phyloP scores from a whole-genome alignment of 139 green algal genomes.

The Asterochloris erici region DNA sequence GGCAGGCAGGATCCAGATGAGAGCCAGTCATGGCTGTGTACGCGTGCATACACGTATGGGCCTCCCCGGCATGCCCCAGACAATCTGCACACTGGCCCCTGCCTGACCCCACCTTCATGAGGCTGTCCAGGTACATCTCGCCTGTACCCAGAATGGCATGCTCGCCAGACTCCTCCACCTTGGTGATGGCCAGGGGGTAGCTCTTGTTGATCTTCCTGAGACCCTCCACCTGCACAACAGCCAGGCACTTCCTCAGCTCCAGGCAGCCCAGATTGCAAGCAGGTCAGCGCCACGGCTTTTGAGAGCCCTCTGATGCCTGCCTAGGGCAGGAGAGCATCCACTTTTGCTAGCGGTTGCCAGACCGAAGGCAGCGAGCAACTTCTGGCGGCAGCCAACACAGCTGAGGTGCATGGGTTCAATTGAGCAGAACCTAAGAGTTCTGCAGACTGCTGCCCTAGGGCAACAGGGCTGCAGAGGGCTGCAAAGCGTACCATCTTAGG shows the following conservation, averaged over 20 bases:
- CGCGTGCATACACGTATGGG: background rate
- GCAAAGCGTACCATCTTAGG: slow-evolving; percentile 88
- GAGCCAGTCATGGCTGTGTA: background rate
- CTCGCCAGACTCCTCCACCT: slow-evolving; percentile 96
- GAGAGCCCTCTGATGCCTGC: background rate
- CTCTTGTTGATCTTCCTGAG: slow-evolving; percentile 90
- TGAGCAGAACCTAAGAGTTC: too few species aligned
- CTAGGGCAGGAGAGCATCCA: background rate
- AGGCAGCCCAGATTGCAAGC: background rate
- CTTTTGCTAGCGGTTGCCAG: background rate
- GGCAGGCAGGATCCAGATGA: background rate
- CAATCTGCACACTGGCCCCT: background rate
- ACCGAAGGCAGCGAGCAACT: background rate
- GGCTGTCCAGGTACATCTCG: slow-evolving; percentile 93
- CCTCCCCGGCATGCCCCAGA: background rate
- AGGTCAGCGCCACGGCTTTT: background rate
- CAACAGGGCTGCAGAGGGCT: background rate
- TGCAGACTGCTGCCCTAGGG: background rate
- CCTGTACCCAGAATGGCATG: slow-evolving; percentile 96
- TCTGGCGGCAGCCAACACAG: background rate
- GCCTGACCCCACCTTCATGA: slow-evolving; percentile 80
- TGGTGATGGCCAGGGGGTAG: slow-evolving; percentile 86
- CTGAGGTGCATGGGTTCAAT: too few species aligned
- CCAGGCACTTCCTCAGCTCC: background rate
- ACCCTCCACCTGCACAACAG: slow-evolving; percentile 42